These are phyloP conservation scores for Hypoxylon fuscum DNA, from an alignment of 495 filamentous ascomycete species.

Conservation along the genomic window DNA sequence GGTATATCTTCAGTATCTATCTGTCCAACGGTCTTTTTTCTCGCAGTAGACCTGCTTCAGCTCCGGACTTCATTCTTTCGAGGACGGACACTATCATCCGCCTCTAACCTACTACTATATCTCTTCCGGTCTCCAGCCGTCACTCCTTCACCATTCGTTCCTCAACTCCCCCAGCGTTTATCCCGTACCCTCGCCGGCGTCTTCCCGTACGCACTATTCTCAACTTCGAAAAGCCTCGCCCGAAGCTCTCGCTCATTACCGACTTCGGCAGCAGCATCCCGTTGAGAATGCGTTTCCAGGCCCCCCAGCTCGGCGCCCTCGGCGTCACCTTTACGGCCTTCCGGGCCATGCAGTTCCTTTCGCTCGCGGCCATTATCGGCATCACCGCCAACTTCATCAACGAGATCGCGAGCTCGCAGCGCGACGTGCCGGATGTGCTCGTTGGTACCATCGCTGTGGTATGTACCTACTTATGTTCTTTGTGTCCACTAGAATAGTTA, in stretches of 20 bases:
- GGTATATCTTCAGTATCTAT: too few species aligned
- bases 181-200: conserved; percentile 40
- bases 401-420: conserved; percentile 71
- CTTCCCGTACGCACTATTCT: conserved; percentile 44
- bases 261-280: conserved; percentile 41
- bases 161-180: conserved; percentile 34
- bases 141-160: conserved; percentile 45
- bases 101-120: conserved; percentile 1
- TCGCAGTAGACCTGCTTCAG: conserved; percentile 42
- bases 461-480: conserved; percentile 49
- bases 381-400: conserved; percentile 84
- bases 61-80: conserved; percentile 14
- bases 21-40: conserved; percentile 19
- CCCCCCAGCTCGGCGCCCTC: conserved; percentile 73
- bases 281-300: conserved; percentile 45
- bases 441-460: conserved; percentile 83
- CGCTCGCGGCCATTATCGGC: conserved; percentile 81
- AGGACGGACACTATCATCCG: too few species aligned
- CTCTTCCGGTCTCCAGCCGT: conserved; percentile 29
- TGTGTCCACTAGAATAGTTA: neutral
- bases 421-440: conserved; percentile 73
- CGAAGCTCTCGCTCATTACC: conserved; percentile 45
- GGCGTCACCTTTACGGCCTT: conserved; percentile 80
- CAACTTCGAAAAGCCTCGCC: conserved; percentile 30
- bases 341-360: conserved; percentile 73